Conservation (phyloP, 2,329 filamentous ascomycete species). For the Epicoccum nigrum region DNA sequence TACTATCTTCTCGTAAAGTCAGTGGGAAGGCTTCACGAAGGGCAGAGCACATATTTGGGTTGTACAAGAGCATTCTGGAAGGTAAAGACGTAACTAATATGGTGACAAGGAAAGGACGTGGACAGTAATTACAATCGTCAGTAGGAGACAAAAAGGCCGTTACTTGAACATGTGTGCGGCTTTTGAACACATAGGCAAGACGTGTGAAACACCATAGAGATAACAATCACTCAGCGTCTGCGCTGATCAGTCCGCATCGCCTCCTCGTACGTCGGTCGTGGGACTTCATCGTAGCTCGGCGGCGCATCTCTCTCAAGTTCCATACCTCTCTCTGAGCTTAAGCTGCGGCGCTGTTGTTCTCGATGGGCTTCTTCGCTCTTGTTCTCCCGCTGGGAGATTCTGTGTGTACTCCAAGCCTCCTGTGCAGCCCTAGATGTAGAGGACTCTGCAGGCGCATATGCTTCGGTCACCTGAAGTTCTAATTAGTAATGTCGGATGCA, state of each 20-base stretch:
- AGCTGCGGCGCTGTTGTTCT: constrained; percentile 19
- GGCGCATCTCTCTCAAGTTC: constrained; percentile 20
- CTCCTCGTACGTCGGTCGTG: constrained; percentile 18
- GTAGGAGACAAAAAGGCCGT: too few species aligned
- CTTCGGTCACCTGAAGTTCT: constrained; percentile 16
- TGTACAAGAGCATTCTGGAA: too few species aligned
- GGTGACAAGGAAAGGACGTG: too few species aligned
- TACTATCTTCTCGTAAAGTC: too few species aligned
- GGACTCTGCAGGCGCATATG: constrained; percentile 11
- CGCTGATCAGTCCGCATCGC: neutral
- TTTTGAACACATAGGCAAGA: too few species aligned
- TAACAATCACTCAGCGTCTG: neutral
- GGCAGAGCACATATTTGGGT: too few species aligned
- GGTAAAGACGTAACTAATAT: too few species aligned
- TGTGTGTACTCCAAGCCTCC: neutral
- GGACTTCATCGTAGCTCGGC: constrained; percentile 17
- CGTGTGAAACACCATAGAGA: too few species aligned
- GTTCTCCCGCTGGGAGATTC: constrained; percentile 4
- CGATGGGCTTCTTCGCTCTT: constrained; percentile 22
- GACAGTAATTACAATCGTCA: too few species aligned
- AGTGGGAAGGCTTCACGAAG: too few species aligned
- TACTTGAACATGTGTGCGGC: too few species aligned
- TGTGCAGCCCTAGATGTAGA: constrained; percentile 8
- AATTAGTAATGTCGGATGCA: neutral
- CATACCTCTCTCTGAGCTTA: constrained; percentile 18